Conservation (phyloP, 208 protist genomes). For the Leishmania tarentolae region DNA sequence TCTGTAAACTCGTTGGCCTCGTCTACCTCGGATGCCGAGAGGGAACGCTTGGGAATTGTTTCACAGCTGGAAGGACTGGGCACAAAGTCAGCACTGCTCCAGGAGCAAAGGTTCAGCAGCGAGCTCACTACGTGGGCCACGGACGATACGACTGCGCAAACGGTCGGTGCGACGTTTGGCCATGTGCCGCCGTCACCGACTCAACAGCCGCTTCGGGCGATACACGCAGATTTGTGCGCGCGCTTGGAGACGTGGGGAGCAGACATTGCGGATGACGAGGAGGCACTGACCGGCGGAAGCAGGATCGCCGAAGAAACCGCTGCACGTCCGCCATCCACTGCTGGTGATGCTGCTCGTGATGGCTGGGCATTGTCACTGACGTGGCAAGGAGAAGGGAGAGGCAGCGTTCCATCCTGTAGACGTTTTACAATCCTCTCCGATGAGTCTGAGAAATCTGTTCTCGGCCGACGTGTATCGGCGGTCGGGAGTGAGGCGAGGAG, state of each 20-base stretch:
- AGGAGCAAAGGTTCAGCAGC: too few relatives aligned
- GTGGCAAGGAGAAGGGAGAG: not conserved
- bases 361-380: not conserved
- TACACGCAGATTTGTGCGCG: constrained; percentile 3
- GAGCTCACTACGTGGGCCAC: too few relatives aligned
- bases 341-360: not conserved
- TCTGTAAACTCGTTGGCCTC: not conserved
- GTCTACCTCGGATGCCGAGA: not conserved
- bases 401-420: not conserved
- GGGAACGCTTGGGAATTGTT: not conserved
- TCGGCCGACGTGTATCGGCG: not conserved
- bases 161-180: too few relatives aligned
- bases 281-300: not conserved
- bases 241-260: constrained; percentile 15
- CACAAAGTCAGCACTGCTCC: not conserved
- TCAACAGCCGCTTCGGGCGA: not conserved
- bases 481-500: not conserved
- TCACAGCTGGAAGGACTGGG: not conserved
- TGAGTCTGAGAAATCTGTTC: not conserved
- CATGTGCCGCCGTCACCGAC: not conserved
- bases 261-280: not conserved
- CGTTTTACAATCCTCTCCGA: not conserved
- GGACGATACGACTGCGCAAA: not conserved
- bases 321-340: not conserved
- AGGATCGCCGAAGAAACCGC: not conserved